Evolutionary conservation across 441 rosid species (phyloP).

Genomic region (Gossypium lobatum): DNA sequence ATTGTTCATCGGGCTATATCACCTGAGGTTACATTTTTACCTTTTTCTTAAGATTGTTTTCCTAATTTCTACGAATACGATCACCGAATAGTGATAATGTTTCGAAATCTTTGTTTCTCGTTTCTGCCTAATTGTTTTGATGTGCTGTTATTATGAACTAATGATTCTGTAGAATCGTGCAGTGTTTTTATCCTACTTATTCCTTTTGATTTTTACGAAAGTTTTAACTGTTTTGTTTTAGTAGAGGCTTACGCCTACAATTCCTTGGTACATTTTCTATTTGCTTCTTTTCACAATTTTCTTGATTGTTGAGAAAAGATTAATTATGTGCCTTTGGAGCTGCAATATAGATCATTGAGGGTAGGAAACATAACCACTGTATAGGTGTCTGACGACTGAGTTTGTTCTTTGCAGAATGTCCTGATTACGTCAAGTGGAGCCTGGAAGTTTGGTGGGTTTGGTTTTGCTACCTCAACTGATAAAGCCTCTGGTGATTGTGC

Average conservation of each 20-base stretch:
- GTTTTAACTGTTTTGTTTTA: background rate
- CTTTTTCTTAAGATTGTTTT: background rate
- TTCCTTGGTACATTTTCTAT: background rate
- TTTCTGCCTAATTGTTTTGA: background rate
- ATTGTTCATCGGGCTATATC: conserved; percentile 83
- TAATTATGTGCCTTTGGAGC: background rate
- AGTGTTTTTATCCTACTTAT: background rate
- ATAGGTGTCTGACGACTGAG: conserved; percentile 14
- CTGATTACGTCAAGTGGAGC: conserved; percentile 86
- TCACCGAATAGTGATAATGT: background rate
- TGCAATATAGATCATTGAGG: background rate
- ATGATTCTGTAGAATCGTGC: background rate
- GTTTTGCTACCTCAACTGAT: conserved; percentile 74
- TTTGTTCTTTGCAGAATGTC: conserved; percentile 55
- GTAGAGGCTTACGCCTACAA: background rate
- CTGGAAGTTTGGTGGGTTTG: conserved; percentile 97
- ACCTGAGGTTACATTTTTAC: conserved; percentile 61
- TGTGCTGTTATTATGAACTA: background rate
- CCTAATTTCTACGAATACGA: background rate
- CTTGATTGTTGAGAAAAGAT: background rate
- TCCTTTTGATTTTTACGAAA: background rate
- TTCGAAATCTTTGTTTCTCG: background rate
- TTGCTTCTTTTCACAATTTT: background rate
- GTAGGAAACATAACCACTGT: background rate
- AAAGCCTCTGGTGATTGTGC: conserved; percentile 51